Conservation (phyloP, 768 basidiomycete species). For the Albatrellus ellisii region DNA sequence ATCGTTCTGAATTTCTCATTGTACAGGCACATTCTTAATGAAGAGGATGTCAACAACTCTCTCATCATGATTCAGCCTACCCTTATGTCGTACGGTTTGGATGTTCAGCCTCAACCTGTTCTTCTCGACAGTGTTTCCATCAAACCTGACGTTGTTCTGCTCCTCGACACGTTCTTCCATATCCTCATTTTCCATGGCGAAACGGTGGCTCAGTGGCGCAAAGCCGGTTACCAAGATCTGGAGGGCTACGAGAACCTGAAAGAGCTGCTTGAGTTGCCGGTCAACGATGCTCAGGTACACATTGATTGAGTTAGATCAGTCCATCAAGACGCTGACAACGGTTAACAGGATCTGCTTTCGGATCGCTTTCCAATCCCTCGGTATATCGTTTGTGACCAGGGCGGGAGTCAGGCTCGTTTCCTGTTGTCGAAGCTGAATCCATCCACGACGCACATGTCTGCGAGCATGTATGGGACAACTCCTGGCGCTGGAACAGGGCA, state of each 20-base stretch:
- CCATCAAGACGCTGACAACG: constrained; percentile 1
- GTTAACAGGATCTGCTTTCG: constrained; percentile 69
- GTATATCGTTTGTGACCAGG: constrained; percentile 96
- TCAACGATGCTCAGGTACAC: constrained; percentile 87
- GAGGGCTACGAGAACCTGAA: constrained; percentile 99
- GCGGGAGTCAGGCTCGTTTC: constrained; percentile 97
- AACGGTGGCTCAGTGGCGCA: constrained; percentile 94
- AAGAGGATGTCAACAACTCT: constrained; percentile 98
- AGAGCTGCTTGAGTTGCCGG: constrained; percentile 77
- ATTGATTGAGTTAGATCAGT: not conserved
- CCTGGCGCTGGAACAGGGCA: constrained; percentile 60
- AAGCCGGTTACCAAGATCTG: constrained; percentile 96
- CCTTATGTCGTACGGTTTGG: constrained; percentile 96
- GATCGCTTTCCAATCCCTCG: constrained; percentile 97
- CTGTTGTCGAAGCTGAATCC: constrained; percentile 92
- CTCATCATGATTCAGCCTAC: constrained; percentile 99
- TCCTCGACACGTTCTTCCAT: constrained; percentile 99
- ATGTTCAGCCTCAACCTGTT: constrained; percentile 84
- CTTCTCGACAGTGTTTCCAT: constrained; percentile 96
- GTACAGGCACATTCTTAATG: constrained; percentile 93
- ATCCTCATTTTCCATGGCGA: constrained; percentile 99
- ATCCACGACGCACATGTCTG: constrained; percentile 94
- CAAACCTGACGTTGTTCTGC: constrained; percentile 89
- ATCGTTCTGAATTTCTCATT: constrained; percentile 32
- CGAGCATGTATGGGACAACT: constrained; percentile 76